Percentiles rank a stretch among this genome's conserved stretches.
Conservation (phyloP, 2,329 filamentous ascomycete species). For the Phaeoacremonium minimum region DNA sequence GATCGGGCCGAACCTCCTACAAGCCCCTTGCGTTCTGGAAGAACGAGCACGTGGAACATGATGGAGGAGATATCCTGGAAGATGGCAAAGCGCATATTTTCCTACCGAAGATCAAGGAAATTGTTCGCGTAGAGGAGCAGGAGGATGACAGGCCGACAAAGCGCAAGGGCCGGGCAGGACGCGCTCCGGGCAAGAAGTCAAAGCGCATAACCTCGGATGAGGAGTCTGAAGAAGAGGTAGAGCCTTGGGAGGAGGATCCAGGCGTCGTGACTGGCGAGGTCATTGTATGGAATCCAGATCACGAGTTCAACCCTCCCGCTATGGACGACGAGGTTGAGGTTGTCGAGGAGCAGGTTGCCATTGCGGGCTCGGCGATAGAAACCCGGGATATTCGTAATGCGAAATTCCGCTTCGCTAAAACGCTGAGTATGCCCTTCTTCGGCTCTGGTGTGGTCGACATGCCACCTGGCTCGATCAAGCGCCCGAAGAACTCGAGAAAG, state of each 20-base stretch:
- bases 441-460: conserved; percentile 88
- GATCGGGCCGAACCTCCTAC: conserved; percentile 74
- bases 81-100: conserved; percentile 49
- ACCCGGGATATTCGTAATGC: conserved; percentile 58
- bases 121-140: conserved; percentile 69
- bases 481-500: conserved; percentile 84
- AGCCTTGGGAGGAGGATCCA: conserved; percentile 68
- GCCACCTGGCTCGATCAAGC: conserved; percentile 77
- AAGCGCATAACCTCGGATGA: conserved; percentile 27
- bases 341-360: conserved; percentile 50
- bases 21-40: conserved; percentile 82
- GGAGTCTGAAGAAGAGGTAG: conserved; percentile 50
- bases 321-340: conserved; percentile 52
- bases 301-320: conserved; percentile 47
- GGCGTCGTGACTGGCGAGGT: conserved; percentile 62
- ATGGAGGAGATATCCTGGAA: conserved; percentile 37
- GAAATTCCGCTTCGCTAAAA: conserved; percentile 85
- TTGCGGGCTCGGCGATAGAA: conserved; percentile 51
- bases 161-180: conserved; percentile 9
- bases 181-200: conserved; percentile 15
- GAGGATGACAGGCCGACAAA: too few relatives aligned
- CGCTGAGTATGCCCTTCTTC: conserved; percentile 79
- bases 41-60: conserved; percentile 69
- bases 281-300: conserved; percentile 57
- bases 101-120: conserved; percentile 69